These are phyloP conservation scores for Tetrapyrgos nigripes DNA, from an alignment of 1,284 basidiomycete genomes.

Conservation along the genomic window DNA sequence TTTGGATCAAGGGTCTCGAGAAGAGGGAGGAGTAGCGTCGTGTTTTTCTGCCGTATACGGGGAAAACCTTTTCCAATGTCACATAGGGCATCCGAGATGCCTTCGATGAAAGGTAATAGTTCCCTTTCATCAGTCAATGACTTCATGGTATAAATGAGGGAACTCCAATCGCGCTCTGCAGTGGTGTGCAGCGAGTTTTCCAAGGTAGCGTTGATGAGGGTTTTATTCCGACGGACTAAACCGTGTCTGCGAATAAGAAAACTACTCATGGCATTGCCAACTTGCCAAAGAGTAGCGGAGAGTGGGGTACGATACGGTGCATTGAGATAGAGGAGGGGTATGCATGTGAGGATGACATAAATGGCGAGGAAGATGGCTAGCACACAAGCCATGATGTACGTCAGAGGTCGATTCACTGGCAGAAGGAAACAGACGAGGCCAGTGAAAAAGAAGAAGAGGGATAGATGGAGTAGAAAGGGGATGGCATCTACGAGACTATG, in stretches of 20 bases:
- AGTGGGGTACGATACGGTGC: conserved; percentile 16
- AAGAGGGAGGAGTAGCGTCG: no score
- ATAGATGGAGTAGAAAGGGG: neutral
- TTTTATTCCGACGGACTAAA: neutral
- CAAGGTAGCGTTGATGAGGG: neutral
- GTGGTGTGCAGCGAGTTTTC: neutral
- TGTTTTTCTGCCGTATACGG: no score
- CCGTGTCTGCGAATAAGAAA: neutral
- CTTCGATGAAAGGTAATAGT: no score
- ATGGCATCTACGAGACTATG: neutral
- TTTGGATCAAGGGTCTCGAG: no score
- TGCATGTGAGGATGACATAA: conserved; percentile 11
- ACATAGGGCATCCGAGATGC: no score
- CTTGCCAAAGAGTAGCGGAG: conserved; percentile 1
- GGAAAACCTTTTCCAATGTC: no score
- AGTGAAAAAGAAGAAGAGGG: neutral
- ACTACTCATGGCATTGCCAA: neutral
- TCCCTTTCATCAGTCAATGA: no score
- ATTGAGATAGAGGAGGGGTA: conserved; percentile 9
- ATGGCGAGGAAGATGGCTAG: conserved; percentile 3
- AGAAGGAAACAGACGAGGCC: neutral
- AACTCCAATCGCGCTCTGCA: neutral
- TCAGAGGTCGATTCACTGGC: neutral
- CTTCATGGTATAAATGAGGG: no score
- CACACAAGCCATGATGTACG: neutral